Evolutionary conservation across 495 filamentous ascomycete species (phyloP), one percentile per base, ranked within the genome.

Genomic region (Trichocladium antarcticum): DNA sequence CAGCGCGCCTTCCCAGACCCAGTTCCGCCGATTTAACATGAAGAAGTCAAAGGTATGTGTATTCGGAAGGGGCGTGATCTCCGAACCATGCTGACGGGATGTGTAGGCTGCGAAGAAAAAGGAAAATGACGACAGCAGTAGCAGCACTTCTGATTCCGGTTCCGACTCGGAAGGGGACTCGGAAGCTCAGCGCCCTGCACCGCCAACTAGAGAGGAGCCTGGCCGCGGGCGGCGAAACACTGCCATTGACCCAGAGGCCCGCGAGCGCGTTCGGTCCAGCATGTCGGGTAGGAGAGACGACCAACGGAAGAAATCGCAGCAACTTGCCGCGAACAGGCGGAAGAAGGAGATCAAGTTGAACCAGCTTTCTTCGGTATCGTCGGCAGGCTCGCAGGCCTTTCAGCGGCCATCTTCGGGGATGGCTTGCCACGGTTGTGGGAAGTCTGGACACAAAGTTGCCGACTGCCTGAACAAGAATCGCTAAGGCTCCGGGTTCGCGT

Each of bases 331-430:
- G 27, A 67, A 72, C 50, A 63, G 76, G 5, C 70, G 73, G 58
- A 75, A 72, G 54, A 77, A 79, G 58, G 75, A 80, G 40, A 61
- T 81, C 37, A 80, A 78, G 41, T 58, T 83, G 46, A 77, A 79
- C 48, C 61, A 61, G 15, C 58, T 75, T 39, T 74, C 60, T 20
- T 68, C 74, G 12, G 68, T 82, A 32, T 78, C 77, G 28, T 60
- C 52, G 21, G 64, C 58, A 20, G 64, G 64, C 35, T 42, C 46
- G 15, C 47, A 51, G 37, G 29, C 43, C 10, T 47, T 46, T 24
- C 57, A 53, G 36, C 49, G 45, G 28, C 49, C 49, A 6, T 37
- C 53, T 0, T 7, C 54, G 6, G 27, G n/a, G n/a, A 29, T 61
- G 32, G 9, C 54, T 15, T 61, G 57, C 41, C 57, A 60, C 39